Evolutionary conservation across 305 asterid genomes (phyloP), one percentile per base, ranked within the genome.

Genomic region (Stenogyne calaminthoides): DNA sequence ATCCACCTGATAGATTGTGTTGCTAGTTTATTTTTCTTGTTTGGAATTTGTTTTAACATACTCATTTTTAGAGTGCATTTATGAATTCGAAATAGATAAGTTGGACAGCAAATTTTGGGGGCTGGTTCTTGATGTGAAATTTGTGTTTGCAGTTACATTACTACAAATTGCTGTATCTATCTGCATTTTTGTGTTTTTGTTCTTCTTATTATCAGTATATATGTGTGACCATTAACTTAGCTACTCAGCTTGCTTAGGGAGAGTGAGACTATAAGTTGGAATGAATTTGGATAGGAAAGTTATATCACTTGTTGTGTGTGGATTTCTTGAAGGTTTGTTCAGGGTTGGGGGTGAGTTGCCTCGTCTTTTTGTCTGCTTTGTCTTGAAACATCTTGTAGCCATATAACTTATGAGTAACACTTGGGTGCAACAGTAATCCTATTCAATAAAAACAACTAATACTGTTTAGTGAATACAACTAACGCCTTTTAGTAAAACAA

Each of bases 101-200:
- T 37, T 63, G 62, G 52, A 19, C 14, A 10, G 44, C 16, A 37
- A 6, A 5, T n/a, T 20, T 75, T 60, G 57, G 8, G 12, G 46
- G 58, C 9, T 57, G 64, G 77, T 9, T 22, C 42, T 51, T 51
- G 62, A 32, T 27, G 58, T 18, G 56, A 15, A 54, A 18, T 2
- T 55, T 15, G 39, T 63, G 39, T 59, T 57, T 49, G 71, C 54
- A 29, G 20, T 63, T 20, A 18, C 44, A 51, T 59, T 58, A 29
- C 49, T 42, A 46, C 27, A 14, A 37, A 15, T 22, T 78, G 60
- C 47, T 72, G 44, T 51, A 51, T 62, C 9, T 54, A 29, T 61
- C 36, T 54, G 51, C 60, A 69, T 47, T 75, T n/a, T 51, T 67
- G 61, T 12, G 11, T 4, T 46, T 9, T 37, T 32, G 55, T 5